Percentiles rank a stretch among this genome's conserved stretches.
Conservation (phyloP, 2,329 filamentous ascomycete species). For the Macrophomina phaseolina region DNA sequence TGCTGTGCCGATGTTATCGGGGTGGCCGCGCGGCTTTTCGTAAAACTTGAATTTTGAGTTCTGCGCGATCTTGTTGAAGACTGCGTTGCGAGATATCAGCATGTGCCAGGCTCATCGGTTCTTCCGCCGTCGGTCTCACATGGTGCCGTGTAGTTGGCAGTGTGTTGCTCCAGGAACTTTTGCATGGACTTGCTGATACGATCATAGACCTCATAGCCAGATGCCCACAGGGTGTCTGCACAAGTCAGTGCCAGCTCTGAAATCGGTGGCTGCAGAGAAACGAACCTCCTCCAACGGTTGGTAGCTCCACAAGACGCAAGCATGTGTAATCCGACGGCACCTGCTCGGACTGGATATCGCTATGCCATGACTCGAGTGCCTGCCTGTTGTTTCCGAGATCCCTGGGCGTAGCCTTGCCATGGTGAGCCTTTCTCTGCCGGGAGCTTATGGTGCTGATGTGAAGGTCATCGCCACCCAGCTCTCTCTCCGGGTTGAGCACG, state of each 20-base stretch:
- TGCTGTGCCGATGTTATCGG: constrained; percentile 59
- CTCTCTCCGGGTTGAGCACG: constrained; percentile 52
- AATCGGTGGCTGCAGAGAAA: not conserved
- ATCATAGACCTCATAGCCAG: constrained; percentile 55
- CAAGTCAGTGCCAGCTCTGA: not conserved
- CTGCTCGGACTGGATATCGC: constrained; percentile 49
- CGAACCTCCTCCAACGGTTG: constrained; percentile 36
- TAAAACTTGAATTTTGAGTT: constrained; percentile 52
- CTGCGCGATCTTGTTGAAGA: constrained; percentile 48
- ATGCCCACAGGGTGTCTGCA: constrained; percentile 43
- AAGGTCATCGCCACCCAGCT: constrained; percentile 43
- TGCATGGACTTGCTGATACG: constrained; percentile 55
- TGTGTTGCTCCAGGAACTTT: constrained; percentile 54
- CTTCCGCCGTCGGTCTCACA: constrained; percentile 28
- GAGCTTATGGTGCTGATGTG: constrained; percentile 47
- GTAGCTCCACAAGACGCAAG: constrained; percentile 44
- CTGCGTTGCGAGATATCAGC: not conserved
- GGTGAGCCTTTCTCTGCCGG: constrained; percentile 39
- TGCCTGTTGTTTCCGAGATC: constrained; percentile 53
- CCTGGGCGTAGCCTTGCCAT: constrained; percentile 2
- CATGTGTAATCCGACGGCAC: constrained; percentile 49
- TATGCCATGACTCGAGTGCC: constrained; percentile 60
- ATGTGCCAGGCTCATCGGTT: not conserved
- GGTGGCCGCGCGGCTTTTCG: constrained; percentile 56
- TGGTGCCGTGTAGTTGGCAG: constrained; percentile 54